Percentiles rank a stretch among this genome's conserved stretches.
Conservation (phyloP, 306 rosid species). For the Fagus sylvatica region DNA sequence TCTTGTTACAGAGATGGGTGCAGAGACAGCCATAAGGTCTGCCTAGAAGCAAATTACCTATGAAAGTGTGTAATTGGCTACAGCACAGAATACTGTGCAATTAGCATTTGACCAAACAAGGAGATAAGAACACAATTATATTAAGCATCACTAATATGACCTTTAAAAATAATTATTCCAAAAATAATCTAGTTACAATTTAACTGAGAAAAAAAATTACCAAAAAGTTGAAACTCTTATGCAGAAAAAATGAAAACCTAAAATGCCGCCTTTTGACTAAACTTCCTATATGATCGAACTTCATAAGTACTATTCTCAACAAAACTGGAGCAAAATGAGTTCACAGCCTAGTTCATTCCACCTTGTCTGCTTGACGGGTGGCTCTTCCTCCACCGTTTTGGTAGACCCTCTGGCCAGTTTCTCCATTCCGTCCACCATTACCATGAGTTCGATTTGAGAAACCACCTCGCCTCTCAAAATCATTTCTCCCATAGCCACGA, state of each 20-base stretch:
- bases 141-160: background rate
- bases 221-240: constrained; percentile 19
- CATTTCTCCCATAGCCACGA: constrained; percentile 53
- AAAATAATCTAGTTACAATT: background rate
- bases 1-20: too few relatives aligned
- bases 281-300: background rate
- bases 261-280: constrained; percentile 37
- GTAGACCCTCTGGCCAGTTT: constrained; percentile 35
- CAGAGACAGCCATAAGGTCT: too few relatives aligned
- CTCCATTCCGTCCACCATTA: constrained; percentile 43
- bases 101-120: background rate
- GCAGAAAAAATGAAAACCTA: constrained; percentile 17
- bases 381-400: constrained; percentile 52
- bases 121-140: background rate
- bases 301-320: constrained; percentile 22
- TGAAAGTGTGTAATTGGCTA: too few relatives aligned
- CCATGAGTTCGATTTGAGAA: constrained; percentile 48
- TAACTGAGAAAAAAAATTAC: background rate
- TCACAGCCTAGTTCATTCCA: constrained; percentile 22
- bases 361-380: constrained; percentile 43
- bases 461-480: constrained; percentile 56
- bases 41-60: too few relatives aligned
- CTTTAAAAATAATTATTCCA: background rate
- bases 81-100: background rate
- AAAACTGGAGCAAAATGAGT: constrained; percentile 17